phyloP scores from a whole-genome alignment of 345 rosid genomes.

The Cardiospermum halicacabum region DNA sequence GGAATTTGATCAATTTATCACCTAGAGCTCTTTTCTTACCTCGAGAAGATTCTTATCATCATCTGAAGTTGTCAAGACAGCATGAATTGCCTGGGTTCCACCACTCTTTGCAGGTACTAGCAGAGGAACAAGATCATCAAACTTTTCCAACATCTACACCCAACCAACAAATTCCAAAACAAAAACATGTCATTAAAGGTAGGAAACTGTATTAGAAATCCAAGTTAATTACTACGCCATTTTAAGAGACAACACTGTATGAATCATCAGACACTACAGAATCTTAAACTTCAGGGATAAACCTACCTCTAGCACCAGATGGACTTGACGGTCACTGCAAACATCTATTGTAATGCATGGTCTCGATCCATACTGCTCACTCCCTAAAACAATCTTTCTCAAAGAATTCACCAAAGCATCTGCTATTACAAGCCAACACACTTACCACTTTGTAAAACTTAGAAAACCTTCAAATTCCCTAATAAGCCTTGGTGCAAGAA shows the following conservation, averaged over 20 bases:
- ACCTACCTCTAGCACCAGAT: slow-evolving; percentile 62
- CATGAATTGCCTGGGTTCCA: slow-evolving; percentile 66
- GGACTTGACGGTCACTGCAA: slow-evolving; percentile 81
- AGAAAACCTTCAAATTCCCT: neutral
- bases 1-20: slow-evolving; percentile 2
- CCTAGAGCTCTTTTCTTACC: slow-evolving; percentile 35
- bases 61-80: slow-evolving; percentile 62
- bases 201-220: neutral
- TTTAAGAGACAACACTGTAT: neutral
- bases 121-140: slow-evolving; percentile 66
- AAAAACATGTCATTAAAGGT: slow-evolving; percentile 7
- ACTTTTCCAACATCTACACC: slow-evolving; percentile 57
- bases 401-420: slow-evolving; percentile 57
- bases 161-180: slow-evolving; percentile 16
- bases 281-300: slow-evolving; percentile 5
- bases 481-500: neutral
- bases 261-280: neutral
- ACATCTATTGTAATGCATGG: slow-evolving; percentile 72
- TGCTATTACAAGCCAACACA: slow-evolving; percentile 22
- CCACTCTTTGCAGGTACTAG: slow-evolving; percentile 65
- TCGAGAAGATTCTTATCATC: slow-evolving; percentile 62
- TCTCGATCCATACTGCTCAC: slow-evolving; percentile 62
- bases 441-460: slow-evolving; percentile 3
- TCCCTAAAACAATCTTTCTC: slow-evolving; percentile 48
- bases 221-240: slow-evolving; percentile 5